Evolutionary conservation across 345 rosid species (phyloP).

Genomic region (Excoecaria agallocha): DNA sequence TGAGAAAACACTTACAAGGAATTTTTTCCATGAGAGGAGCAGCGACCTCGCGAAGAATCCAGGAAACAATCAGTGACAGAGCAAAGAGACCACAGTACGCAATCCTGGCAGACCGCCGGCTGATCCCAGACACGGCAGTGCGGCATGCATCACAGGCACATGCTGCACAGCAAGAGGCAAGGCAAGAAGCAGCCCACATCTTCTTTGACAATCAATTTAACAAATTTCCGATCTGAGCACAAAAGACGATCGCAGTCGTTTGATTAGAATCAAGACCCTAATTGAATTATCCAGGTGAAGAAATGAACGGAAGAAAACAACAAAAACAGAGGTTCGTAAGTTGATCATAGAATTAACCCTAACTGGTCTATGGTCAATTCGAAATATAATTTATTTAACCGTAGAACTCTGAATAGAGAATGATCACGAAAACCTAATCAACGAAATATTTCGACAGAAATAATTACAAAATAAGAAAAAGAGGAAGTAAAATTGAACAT

Average conservation of each 20-base stretch:
- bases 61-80: constrained; percentile 80
- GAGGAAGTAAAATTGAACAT: not conserved
- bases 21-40: constrained; percentile 98
- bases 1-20: constrained; percentile 63
- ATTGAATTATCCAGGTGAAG: not conserved
- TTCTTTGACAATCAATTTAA: not conserved
- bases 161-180: constrained; percentile 95
- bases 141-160: constrained; percentile 98
- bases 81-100: constrained; percentile 98
- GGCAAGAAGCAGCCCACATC: constrained; percentile 99
- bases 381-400: not conserved
- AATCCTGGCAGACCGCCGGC: constrained; percentile 94
- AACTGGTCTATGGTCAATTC: not conserved
- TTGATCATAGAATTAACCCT: not conserved
- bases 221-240: constrained; percentile 4
- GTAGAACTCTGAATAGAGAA: not conserved
- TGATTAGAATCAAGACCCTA: not conserved
- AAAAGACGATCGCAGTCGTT: not conserved
- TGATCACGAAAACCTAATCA: not conserved
- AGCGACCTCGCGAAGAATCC: constrained; percentile 97
- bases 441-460: not conserved
- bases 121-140: constrained; percentile 80
- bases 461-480: not conserved
- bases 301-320: not conserved
- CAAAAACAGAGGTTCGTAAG: not conserved